Evolutionary conservation across 352 stramenopile genomes (phyloP), one percentile per base, ranked within the genome.

Genomic region (Globisporangium solare): DNA sequence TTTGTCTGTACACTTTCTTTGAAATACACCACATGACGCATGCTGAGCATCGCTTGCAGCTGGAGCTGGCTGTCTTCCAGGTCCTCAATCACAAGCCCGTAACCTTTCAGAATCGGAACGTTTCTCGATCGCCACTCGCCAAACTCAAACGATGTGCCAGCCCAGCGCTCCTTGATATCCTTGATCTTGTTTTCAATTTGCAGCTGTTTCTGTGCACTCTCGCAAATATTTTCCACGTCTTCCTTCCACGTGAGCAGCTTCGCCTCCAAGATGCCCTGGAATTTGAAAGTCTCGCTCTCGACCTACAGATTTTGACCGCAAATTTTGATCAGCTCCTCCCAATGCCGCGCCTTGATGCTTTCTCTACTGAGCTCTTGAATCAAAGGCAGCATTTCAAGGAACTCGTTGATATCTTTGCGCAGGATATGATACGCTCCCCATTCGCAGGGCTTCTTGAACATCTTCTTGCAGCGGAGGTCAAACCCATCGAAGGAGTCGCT

Each of bases 1-100:
- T 94, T 92, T 15, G 53, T 21, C 59, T 92, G 79, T 3, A 96
- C 83, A 3, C 70, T 69, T 20, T 96, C 86, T 49, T 86, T 83
- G 61, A 97, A 97, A 45, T 82, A 93, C n/a, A 83, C 69, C 3
- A 97, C 87, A 57, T 97, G 88, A 31, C 88, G 66, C 79, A 96
- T 90, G 46, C 80, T 92, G 31, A 97, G 64, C 56, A 97, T 88
- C 2, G 85, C 85, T 63, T 97, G 89, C 13, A 96, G 67, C 46
- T 94, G 79, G 11, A 97, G 51, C 54, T 97, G 89, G 7, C 86
- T 81, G 47, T 97, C 89, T 50, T 97, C 89, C 3, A 97, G 56
- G 27, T 96, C 88, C 60, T 97, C 89, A 27, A 97, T 95, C 13
- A 94, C 75, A 10, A 73, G 60, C 0, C 83, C 86, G 43, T 90